Base-by-base conservation (phyloP, 768 basidiomycete genomes). In the Russula abietina region DNA sequence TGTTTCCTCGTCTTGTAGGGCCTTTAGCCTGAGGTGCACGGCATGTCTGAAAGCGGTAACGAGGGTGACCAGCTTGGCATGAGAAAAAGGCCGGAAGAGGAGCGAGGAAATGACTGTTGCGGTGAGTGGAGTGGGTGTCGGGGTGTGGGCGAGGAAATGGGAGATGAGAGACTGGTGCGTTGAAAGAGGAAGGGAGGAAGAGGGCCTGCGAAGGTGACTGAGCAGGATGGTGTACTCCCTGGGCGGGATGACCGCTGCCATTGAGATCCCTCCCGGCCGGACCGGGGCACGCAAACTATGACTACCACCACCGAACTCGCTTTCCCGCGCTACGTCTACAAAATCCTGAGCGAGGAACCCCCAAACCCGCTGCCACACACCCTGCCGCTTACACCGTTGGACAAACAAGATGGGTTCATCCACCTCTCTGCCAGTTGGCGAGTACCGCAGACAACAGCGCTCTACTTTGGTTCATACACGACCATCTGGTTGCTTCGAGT, bases 31-130 rank as follows among this genome's bases (percentile, higher is more conserved):
- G 28, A 84, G 69, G 69, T 86, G 84, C 3, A 79, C 70, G 4
- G 84, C 82, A 75, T 87, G 82, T 32, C 84, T 78, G 69, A 85
- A 86, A 19, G 84, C 81, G 8, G 77, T 79, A 7, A 77, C 70
- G 9, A 88, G 76, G 0, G 80, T 74, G 55, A 81, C 74, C 4
- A 87, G 75, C 64, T 79, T 81, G 11, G 74, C 69, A 63, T 80
- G 70, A 17, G 79, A 76, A 55, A 81, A 73, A 0, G 79, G 78
- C 22, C 76, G 74, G 70, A 83, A 87, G 57, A 82, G 77, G 3
- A 83, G 80, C 16, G 84, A 83, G 24, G 80, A 79, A 58, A 87
- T 76, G 6, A 80, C 76, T 19, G 80, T 77, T 41, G 83, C 86
- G 2, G 83, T 77, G 12, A 87, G 76, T 0, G 83, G 79, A 0